phyloP scores from a whole-genome alignment of 2,329 filamentous ascomycete genomes.

The Trichoderma arundinaceum region DNA sequence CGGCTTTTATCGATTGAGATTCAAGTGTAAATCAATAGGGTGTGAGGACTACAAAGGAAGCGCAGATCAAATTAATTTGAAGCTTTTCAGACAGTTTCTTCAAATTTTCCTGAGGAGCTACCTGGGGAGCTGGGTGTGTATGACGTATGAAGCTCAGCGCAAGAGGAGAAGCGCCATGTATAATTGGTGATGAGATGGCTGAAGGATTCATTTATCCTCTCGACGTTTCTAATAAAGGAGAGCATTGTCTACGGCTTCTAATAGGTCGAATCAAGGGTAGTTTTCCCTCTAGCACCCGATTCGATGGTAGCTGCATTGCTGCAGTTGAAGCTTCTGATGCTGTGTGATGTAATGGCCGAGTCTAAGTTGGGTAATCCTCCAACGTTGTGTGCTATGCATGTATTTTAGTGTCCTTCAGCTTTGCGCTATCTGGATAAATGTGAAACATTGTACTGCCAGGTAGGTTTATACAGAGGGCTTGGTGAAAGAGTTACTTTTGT shows the following conservation, averaged over 20 bases:
- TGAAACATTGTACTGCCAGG: neutral
- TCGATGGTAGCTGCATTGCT: neutral
- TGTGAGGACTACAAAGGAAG: neutral
- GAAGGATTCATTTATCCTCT: conserved; percentile 1
- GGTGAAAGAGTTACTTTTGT: neutral
- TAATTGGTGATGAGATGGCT: conserved; percentile 9
- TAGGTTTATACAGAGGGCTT: neutral
- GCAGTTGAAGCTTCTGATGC: neutral
- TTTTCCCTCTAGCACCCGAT: neutral
- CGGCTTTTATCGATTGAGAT: too few species aligned
- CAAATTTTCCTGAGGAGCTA: too few species aligned
- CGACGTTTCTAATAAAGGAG: neutral
- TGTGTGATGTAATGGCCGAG: conserved; percentile 26
- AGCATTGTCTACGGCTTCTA: conserved; percentile 1
- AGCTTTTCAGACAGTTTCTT: too few species aligned
- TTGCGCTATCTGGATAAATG: neutral
- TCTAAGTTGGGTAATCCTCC: neutral
- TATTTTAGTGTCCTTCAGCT: conserved; percentile 14
- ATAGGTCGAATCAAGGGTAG: neutral
- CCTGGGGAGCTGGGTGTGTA: neutral
- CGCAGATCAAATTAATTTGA: too few species aligned
- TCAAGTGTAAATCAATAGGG: neutral
- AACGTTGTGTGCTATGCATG: neutral
- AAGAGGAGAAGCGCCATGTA: conserved; percentile 3
- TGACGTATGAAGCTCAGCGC: conserved; percentile 23